These are phyloP conservation scores for Dendryphion nanum DNA, from an alignment of 2,329 filamentous ascomycete genomes.

Conservation along the genomic window DNA sequence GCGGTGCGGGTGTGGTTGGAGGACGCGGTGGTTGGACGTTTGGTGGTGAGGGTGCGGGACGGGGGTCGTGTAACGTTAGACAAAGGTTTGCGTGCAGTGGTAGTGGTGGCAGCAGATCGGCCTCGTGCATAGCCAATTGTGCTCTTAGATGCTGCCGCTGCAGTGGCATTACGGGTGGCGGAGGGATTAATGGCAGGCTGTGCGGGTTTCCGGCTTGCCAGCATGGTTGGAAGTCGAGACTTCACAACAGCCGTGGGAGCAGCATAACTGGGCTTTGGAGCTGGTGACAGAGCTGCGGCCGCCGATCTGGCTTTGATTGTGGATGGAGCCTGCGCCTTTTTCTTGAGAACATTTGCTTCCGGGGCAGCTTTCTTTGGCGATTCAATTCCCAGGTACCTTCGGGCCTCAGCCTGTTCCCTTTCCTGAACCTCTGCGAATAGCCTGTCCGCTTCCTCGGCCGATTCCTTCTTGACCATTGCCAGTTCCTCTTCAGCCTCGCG, in stretches of 20 bases:
- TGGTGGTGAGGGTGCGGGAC: slow-evolving; percentile 21
- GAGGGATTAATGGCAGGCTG: slow-evolving; percentile 45
- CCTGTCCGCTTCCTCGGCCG: slow-evolving; percentile 66
- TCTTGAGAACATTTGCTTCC: slow-evolving; percentile 13
- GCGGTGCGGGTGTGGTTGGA: slow-evolving; percentile 15
- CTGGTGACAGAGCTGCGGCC: slow-evolving; percentile 41
- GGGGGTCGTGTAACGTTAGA: slow-evolving; percentile 35
- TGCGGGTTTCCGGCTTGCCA: slow-evolving; percentile 42
- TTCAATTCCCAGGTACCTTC: slow-evolving; percentile 26
- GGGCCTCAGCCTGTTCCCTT: slow-evolving; percentile 51
- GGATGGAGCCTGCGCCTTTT: slow-evolving; percentile 37
- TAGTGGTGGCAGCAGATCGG: slow-evolving; percentile 53
- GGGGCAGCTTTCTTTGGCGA: slow-evolving; percentile 26
- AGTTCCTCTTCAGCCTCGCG: slow-evolving; percentile 53
- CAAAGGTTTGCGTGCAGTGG: slow-evolving; percentile 33
- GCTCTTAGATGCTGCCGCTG: slow-evolving; percentile 69
- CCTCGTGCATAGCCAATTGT: slow-evolving; percentile 86
- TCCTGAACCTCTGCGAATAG: slow-evolving; percentile 62
- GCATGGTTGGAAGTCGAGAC: slow-evolving; percentile 35
- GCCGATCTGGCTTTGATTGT: slow-evolving; percentile 55
- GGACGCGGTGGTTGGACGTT: slow-evolving; percentile 17
- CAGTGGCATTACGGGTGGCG: slow-evolving; percentile 58
- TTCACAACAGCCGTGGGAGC: slow-evolving; percentile 41
- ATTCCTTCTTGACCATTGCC: slow-evolving; percentile 47
- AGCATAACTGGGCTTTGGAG: slow-evolving; percentile 36